Evolutionary conservation across 768 basidiomycete genomes (phyloP), one percentile per base, ranked within the genome.

Genomic region (Mycena sanguinolenta): DNA sequence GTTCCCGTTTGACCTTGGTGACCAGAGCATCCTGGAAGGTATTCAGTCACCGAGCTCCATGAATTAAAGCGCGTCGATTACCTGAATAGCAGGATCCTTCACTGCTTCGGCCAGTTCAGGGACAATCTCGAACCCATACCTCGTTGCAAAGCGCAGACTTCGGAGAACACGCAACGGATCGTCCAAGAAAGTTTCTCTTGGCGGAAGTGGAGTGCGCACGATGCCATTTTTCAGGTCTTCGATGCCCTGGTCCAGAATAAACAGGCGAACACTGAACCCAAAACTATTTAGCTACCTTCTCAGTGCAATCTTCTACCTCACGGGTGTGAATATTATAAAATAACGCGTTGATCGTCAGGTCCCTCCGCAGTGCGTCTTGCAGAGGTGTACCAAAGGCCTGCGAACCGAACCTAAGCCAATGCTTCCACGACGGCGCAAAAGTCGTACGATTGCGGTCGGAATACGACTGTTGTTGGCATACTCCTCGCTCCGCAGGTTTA

Each of bases 291-390:
- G 6, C 39, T n/a, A 92, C 95, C 87, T 91, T 92, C 74, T 85
- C 87, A 1, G 96, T 97, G 75, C 87, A 87, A 78, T 99, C 98
- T 77, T 99, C 98, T 3, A 99, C 92, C 4, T 82, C 73, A 17
- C 90, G 88, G 1, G 92, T 91, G 75, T 98, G 96, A 1, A 99
- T 88, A 73, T 99, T 99, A 83, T 97, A 99, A 82, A 99, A 99
- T 9, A 99, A 83, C 0, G 97, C 85, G 77, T 99, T 99, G 79
- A 99, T 98, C 1, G 98, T 99, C 32, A 93, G 89, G 79, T 99
- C 98, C 75, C 98, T 86, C 61, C 98, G 85, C 57, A 93, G 79
- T 2, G 98, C 96, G 78, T 99, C 98, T 82, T 99, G 88, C 17
- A 93, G 76, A 0, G 97, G 96, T 4, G 97, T 97, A 9, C 98